Base-by-base conservation (phyloP, 495 filamentous ascomycete species). In the Aspergillus ellipticus region DNA sequence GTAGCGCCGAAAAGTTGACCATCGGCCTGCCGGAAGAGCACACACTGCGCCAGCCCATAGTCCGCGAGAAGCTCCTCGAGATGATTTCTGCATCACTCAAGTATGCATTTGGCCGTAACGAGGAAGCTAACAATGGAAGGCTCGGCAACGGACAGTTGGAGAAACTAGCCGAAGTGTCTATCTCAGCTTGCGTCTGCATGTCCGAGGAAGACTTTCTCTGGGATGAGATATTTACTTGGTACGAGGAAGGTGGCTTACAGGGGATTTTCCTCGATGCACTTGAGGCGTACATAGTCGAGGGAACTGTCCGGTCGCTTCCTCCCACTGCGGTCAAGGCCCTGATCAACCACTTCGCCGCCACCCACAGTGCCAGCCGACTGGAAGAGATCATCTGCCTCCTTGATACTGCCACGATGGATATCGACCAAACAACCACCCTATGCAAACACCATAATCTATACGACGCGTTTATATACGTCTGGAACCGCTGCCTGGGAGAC, bases 311-410 rank as follows among this genome's bases (percentile, higher is more conserved):
- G 11, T 79, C 80, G 6, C 72, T 97, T 15, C 95, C 94, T 31
- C 91, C 94, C 2, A 82, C 79, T 4, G 88, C 92, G 16, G 82
- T 97, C 49, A 96, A 98, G 66, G 84, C 87, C 49, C 79, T 97
- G 60, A 88, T 97, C 29, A 78, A 79, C 9, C 84, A 94, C 64
- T 97, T 87, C 65, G 85, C 90, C 15, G 80, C 72, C 39, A 85
- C 83, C 57, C 87, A 88, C 33, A 79, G 82, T 48, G 84, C 89
- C 58, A 81, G 79, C 53, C 82, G 86, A 13, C 74, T 98, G n/a
- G 95, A 98, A 71, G 93, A 97, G 67, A 86, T 97, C 65, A 87
- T 98, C 19, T 97, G 95, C 60, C 85, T 92, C 48, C 84, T 98
- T 71, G 89, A 96, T 62, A 93, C 94, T 0, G 74, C 81, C 8